Conservation (phyloP, 371 early-diverging fungal species). For the Syncephalastrum racemosum region DNA sequence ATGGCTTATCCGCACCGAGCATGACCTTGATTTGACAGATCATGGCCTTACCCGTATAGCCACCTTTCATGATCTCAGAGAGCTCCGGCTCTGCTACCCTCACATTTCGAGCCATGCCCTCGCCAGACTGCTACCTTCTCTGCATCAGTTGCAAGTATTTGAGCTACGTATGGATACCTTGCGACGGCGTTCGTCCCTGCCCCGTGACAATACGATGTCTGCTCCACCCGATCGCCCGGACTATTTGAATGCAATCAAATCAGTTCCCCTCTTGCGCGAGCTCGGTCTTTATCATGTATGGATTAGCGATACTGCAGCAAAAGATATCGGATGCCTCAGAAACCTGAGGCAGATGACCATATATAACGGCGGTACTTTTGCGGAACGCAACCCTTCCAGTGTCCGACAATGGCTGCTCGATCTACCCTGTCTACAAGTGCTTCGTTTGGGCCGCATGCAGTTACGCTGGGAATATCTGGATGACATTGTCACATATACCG, state of each 20-base stretch:
- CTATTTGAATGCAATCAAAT: neutral
- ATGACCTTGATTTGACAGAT: slow-evolving; percentile 13
- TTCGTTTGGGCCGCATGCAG: slow-evolving; percentile 11
- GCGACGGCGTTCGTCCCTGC: neutral
- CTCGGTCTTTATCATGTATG: slow-evolving; percentile 12
- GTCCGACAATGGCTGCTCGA: slow-evolving; percentile 11
- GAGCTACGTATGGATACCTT: slow-evolving; percentile 20
- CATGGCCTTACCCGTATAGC: slow-evolving; percentile 2
- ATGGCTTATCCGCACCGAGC: slow-evolving; percentile 16
- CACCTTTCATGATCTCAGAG: slow-evolving; percentile 12
- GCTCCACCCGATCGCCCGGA: too few relatives aligned
- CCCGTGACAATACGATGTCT: neutral
- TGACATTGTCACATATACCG: slow-evolving; percentile 7
- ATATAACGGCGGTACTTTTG: slow-evolving; percentile 13
- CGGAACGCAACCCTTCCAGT: slow-evolving; percentile 11
- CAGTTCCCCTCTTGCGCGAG: slow-evolving; percentile 5
- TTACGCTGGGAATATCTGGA: slow-evolving; percentile 12
- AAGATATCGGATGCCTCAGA: slow-evolving; percentile 1
- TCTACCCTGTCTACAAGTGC: neutral
- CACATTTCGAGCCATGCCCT: slow-evolving; percentile 7
- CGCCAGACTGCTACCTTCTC: slow-evolving; percentile 8
- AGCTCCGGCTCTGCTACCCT: slow-evolving; percentile 22
- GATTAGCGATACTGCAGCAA: slow-evolving; percentile 10
- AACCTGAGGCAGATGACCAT: slow-evolving; percentile 7
- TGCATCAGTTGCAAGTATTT: slow-evolving; percentile 12